phyloP scores from a whole-genome alignment of 176 grass and related monocot species.

The Alopecurus myosuroides region DNA sequence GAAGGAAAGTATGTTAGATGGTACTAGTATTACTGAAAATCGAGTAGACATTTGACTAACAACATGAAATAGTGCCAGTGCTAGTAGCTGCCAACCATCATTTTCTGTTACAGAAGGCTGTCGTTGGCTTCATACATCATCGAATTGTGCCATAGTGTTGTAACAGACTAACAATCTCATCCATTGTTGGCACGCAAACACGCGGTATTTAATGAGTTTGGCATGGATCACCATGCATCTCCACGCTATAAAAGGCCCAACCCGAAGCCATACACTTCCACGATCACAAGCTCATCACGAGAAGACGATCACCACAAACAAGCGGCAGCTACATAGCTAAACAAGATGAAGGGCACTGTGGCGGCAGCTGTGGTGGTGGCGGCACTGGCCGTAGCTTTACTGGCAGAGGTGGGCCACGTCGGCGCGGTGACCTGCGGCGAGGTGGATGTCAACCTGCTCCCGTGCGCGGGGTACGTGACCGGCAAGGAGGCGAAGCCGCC shows the following conservation, averaged over 20 bases:
- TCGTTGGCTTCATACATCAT: neutral
- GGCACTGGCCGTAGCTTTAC: too few relatives aligned
- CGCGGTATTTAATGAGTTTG: constrained; percentile 6
- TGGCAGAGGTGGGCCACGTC: too few relatives aligned
- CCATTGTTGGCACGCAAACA: constrained; percentile 5
- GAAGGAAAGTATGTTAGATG: too few relatives aligned
- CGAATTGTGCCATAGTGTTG: neutral
- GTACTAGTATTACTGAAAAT: neutral
- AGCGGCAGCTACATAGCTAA: neutral
- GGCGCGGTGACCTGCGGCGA: too few relatives aligned
- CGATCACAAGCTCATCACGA: neutral
- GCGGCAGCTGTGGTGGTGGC: neutral
- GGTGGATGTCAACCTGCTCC: too few relatives aligned
- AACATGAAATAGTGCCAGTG: too few relatives aligned
- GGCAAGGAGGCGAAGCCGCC: too few relatives aligned
- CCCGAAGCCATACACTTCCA: too few relatives aligned
- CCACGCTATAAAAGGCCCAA: too few relatives aligned
- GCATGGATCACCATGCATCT: constrained; percentile 4
- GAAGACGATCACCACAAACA: neutral
- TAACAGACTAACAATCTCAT: neutral
- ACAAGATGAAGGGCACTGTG: neutral
- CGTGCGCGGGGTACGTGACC: too few relatives aligned
- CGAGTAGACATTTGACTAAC: neutral
- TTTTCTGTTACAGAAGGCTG: too few relatives aligned
- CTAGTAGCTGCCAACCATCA: too few relatives aligned